A percentile compares a stretch with the other conserved stretches of the same genome.
Evolutionary conservation across 805 yeast species (phyloP).

Genomic region (Metschnikowia proteae): DNA sequence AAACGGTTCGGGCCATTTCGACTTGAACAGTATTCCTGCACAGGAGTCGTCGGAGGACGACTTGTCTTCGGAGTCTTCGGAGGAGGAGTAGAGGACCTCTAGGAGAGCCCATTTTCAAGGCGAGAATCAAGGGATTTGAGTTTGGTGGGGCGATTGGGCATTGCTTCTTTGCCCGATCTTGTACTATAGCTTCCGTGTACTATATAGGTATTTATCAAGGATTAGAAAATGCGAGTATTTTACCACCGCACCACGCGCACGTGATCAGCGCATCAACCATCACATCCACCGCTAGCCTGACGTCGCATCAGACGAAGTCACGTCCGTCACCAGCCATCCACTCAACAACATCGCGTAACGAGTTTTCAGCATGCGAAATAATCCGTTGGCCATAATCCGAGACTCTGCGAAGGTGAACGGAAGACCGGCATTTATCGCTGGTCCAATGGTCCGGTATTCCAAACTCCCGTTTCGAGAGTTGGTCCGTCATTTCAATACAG

Average conservation of each 20-base stretch:
- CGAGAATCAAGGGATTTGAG: no score
- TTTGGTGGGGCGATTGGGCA: not conserved
- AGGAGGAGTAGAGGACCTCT: constrained; percentile 52
- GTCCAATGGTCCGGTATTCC: constrained; percentile 97
- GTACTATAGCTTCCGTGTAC: constrained; percentile 14
- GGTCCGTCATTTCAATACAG: constrained; percentile 64
- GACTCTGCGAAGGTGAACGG: constrained; percentile 21
- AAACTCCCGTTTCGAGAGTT: constrained; percentile 87
- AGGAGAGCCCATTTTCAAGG: no score
- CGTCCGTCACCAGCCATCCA: no score
- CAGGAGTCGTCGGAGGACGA: constrained; percentile 52
- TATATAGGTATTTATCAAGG: constrained; percentile 13
- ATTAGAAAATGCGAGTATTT: not conserved
- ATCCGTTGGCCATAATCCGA: constrained; percentile 34
- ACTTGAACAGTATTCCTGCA: constrained; percentile 33
- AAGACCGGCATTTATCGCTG: constrained; percentile 46
- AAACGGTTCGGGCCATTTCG: constrained; percentile 24
- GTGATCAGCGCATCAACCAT: not conserved
- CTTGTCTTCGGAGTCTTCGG: constrained; percentile 54
- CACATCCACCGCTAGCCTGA: no score
- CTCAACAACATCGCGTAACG: no score
- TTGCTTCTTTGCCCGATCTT: not conserved
- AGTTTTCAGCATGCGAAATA: constrained; percentile 21
- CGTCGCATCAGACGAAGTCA: no score
- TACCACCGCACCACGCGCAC: not conserved